Evolutionary conservation across 306 rosid species (phyloP).

Genomic region (Ochetophila trinervis): DNA sequence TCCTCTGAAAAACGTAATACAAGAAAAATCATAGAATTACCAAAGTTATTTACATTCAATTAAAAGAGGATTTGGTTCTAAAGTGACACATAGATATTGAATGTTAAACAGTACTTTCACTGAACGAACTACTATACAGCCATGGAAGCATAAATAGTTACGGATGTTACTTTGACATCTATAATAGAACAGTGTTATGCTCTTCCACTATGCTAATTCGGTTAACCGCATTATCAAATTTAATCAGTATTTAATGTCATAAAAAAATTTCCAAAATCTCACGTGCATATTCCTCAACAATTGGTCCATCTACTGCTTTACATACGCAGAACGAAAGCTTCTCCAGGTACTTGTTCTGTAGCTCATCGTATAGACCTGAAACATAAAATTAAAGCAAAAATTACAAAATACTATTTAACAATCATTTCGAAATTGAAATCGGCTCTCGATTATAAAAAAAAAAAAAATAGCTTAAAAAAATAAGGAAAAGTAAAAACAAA

Average conservation of each 20-base stretch:
- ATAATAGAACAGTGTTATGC: conserved; percentile 2
- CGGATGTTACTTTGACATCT: too few species aligned
- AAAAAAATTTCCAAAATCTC: conserved; percentile 30
- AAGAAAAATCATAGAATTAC: neutral
- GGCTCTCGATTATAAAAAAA: conserved; percentile 6
- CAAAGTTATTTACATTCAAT: conserved; percentile 5
- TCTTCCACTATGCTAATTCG: neutral
- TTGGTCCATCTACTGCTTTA: conserved; percentile 79
- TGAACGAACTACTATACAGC: neutral
- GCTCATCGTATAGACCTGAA: conserved; percentile 86
- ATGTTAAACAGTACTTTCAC: neutral
- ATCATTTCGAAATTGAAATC: conserved; percentile 9
- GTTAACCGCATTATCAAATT: neutral
- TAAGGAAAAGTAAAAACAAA: too few species aligned
- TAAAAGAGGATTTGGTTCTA: neutral
- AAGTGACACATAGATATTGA: too few species aligned
- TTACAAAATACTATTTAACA: neutral
- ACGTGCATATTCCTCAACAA: conserved; percentile 97
- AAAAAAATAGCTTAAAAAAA: too few species aligned
- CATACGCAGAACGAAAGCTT: conserved; percentile 84
- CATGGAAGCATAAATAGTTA: neutral
- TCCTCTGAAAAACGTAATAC: conserved; percentile 2
- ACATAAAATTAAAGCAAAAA: neutral
- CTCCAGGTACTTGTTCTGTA: conserved; percentile 81
- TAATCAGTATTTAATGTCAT: neutral